A percentile compares a stretch with the other conserved stretches of the same genome.
These are phyloP conservation scores for Trypanosoma scelopori DNA, from an alignment of 208 protist genomes.

Conservation along the genomic window DNA sequence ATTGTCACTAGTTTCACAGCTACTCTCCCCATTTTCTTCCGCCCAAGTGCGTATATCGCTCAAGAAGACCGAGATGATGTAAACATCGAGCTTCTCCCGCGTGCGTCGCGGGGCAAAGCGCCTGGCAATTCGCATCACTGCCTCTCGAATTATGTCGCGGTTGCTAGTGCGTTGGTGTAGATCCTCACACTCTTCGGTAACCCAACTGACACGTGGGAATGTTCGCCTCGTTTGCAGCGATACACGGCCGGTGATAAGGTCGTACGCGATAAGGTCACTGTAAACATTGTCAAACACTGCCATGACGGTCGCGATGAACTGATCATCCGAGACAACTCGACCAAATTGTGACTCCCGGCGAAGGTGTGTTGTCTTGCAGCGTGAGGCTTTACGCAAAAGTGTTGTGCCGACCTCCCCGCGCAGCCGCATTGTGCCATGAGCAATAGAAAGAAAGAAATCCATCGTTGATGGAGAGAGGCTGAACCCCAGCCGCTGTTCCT, in stretches of 20 bases:
- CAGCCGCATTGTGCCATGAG: slow-evolving; percentile 55
- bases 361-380: slow-evolving; percentile 30
- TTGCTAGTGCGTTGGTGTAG: slow-evolving; percentile 22
- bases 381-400: slow-evolving; percentile 25
- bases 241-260: slow-evolving; percentile 30
- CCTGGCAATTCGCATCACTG: slow-evolving; percentile 8
- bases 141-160: slow-evolving; percentile 16
- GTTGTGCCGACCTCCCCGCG: slow-evolving; percentile 36
- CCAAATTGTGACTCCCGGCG: slow-evolving; percentile 44
- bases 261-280: slow-evolving; percentile 26
- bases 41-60: slow-evolving; percentile 23
- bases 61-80: slow-evolving; percentile 25
- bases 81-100: slow-evolving; percentile 12
- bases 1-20: background rate
- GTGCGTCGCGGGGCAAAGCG: slow-evolving; percentile 28
- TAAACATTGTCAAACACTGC: slow-evolving; percentile 20
- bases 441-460: slow-evolving; percentile 37
- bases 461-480: slow-evolving; percentile 51
- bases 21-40: slow-evolving; percentile 5
- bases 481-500: slow-evolving; percentile 46
- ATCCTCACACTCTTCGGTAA: slow-evolving; percentile 21
- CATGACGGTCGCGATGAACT: slow-evolving; percentile 41
- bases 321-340: slow-evolving; percentile 52
- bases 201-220: slow-evolving; percentile 19
- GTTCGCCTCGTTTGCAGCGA: slow-evolving; percentile 28